phyloP scores from a whole-genome alignment of 2,329 filamentous ascomycete genomes.

The Ophiosphaerella herpotricha region DNA sequence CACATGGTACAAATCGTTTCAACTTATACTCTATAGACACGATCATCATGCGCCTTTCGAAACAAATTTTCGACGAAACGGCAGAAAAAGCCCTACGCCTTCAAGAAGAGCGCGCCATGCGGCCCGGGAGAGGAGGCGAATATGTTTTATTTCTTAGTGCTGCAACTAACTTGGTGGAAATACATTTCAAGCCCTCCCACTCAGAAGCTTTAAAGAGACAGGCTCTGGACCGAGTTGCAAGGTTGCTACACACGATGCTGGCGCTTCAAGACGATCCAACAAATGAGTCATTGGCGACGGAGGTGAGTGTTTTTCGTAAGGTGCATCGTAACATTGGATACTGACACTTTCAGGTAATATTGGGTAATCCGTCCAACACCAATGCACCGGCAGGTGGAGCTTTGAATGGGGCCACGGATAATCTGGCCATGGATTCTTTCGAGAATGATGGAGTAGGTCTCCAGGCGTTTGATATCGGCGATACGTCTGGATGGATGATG shows the following conservation, averaged over 20 bases:
- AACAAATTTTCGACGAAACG: conserved; percentile 11
- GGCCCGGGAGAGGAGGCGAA: conserved; percentile 43
- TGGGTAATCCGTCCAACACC: background rate
- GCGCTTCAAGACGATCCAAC: conserved; percentile 21
- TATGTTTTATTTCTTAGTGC: conserved; percentile 43
- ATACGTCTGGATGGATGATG: conserved; percentile 19
- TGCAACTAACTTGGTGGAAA: conserved; percentile 36
- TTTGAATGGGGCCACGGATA: background rate
- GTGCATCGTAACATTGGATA: background rate
- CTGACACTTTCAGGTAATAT: conserved; percentile 2
- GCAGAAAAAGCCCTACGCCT: conserved; percentile 32
- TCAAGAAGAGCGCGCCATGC: conserved; percentile 40
- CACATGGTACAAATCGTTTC: conserved; percentile 4
- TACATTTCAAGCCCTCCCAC: conserved; percentile 24
- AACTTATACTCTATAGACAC: conserved; percentile 8
- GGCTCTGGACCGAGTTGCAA: conserved; percentile 24
- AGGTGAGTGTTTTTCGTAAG: conserved; percentile 9
- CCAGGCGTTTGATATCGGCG: conserved; percentile 13
- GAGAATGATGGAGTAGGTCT: conserved; percentile 9
- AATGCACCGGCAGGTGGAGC: background rate
- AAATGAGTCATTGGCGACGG: conserved; percentile 12
- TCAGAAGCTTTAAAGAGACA: conserved; percentile 25
- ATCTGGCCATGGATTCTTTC: conserved; percentile 2
- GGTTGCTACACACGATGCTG: conserved; percentile 23
- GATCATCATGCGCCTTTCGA: conserved; percentile 12